Base-by-base conservation (phyloP, 202 grass and related monocot genomes). In the Carex arenaria region DNA sequence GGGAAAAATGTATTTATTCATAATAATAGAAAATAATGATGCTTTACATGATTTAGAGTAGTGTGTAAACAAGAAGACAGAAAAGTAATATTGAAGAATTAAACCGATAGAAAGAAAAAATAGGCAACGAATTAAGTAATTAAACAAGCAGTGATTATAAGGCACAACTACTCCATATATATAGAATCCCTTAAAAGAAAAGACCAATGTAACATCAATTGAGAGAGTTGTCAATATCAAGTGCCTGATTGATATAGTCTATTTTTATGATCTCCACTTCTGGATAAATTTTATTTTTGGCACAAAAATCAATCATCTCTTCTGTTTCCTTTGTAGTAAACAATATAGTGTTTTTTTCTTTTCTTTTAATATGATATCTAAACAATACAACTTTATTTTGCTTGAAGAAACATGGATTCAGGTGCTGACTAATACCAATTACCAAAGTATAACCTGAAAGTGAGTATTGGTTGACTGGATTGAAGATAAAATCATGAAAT, bases 311-410 rank as follows among this genome's bases (percentile, higher is more conserved):
- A 43, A 89, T 55, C 87, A 85, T 89, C 55, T 68, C 83, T 30
- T 85, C 82, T 54, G 87, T 89, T 7, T 85, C 83, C 42, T 88
- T 85, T 17, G 87, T 88, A 15, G 83, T n/a, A n/a, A n/a, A n/a
- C n/a, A n/a, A n/a, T n/a, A n/a, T n/a, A n/a, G n/a, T n/a, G n/a
- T n/a, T n/a, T n/a, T n/a, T n/a, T n/a, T n/a, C n/a, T n/a, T n/a
- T n/a, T n/a, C n/a, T n/a, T n/a, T n/a, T n/a, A n/a, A n/a, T n/a
- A n/a, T n/a, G n/a, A n/a, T n/a, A n/a, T n/a, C n/a, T n/a, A n/a
- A n/a, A n/a, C n/a, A n/a, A n/a, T n/a, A n/a, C n/a, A n/a, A n/a
- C n/a, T n/a, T n/a, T n/a, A n/a, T n/a, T n/a, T n/a, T 32, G 30
- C 11, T 34, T 45, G 67, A 71, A 71, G 67, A 34, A 20, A 1